Evolutionary conservation across 805 yeast species (phyloP), one percentile per base, ranked within the genome.

Genomic region (Schizosaccharomyces cryophilus): DNA sequence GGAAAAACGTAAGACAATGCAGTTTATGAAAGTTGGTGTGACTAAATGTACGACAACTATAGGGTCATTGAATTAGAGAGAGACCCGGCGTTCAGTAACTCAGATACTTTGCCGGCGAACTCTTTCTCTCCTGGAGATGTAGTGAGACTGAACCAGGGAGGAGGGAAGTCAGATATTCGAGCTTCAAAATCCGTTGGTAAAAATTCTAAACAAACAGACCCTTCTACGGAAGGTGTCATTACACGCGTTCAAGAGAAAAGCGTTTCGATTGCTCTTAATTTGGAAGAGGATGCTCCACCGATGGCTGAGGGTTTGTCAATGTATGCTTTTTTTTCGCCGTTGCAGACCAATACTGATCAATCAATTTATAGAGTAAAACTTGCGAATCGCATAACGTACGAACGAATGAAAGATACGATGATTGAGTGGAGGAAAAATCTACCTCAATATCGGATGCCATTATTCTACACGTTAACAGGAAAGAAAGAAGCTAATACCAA

Each of bases 361-460:
- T 26, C 9, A 60, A 69, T 84, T 60, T 85, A 90, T 85, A 67
- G 89, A 1, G 83, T 81, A 15, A 80, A 84, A 66, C 70, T 83
- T 38, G 75, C 80, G 40, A 72, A 73, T 61, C 62, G 69, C 2
- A 67, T 67, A 4, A 73, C 75, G 0, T 73, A 71, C 62, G 67
- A 67, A n/a, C 68, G 81, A 64, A 59, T 13, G 61, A 42, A 21
- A 17, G 9, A 7, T 48, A 13, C 0, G 83, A 83, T 68, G 82
- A 82, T 66, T 69, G 94, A 54, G 15, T 62, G 66, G 11, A 35
- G 58, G 13, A 85, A 81, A 15, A 54, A 26, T 13, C 9, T 31
- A 62, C 64, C 81, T 21, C 71, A 72, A 9, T 65, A 71, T 1
- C 65, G 73, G 0, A 72, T 76, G 26, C 67, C 67, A 6, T 67